These are phyloP conservation scores for Monosporascus ibericus DNA, from an alignment of 2,329 filamentous ascomycete genomes.

Conservation along the genomic window DNA sequence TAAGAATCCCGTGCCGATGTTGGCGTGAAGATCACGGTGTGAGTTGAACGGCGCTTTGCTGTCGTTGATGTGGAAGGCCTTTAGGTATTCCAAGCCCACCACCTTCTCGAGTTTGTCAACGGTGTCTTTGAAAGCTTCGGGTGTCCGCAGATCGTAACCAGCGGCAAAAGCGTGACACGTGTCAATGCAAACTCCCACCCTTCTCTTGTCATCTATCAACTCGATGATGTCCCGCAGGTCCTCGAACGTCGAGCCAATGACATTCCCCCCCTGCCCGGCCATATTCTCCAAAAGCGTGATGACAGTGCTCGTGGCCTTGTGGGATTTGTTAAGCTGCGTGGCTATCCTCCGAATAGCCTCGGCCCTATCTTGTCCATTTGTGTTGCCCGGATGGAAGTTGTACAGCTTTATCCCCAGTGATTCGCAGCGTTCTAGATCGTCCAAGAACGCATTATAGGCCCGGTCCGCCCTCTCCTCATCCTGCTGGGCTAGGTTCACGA, in stretches of 20 bases:
- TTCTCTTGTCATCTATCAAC: conserved; percentile 69
- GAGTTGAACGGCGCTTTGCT: conserved; percentile 84
- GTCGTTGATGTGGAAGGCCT: conserved; percentile 88
- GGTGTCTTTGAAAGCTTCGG: conserved; percentile 65
- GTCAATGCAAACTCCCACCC: conserved; percentile 91
- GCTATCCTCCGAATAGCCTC: conserved; percentile 77
- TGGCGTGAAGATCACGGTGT: conserved; percentile 85
- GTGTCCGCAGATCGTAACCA: conserved; percentile 80
- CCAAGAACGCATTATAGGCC: conserved; percentile 78
- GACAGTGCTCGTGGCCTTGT: conserved; percentile 68
- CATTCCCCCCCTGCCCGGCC: conserved; percentile 83
- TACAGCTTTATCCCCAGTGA: conserved; percentile 83
- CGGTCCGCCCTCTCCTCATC: conserved; percentile 76
- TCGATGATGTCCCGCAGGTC: conserved; percentile 82
- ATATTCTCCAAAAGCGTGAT: conserved; percentile 91
- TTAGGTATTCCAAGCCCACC: conserved; percentile 74
- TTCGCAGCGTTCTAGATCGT: conserved; percentile 83
- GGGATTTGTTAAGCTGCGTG: conserved; percentile 72
- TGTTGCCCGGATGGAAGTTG: conserved; percentile 94
- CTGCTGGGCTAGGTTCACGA: conserved; percentile 88
- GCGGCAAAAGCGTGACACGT: conserved; percentile 96
- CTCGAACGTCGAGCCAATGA: conserved; percentile 78
- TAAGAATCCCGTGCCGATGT: conserved; percentile 92
- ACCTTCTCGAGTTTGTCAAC: conserved; percentile 69
- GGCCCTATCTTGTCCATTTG: conserved; percentile 58